Conservation (phyloP, 2,329 filamentous ascomycete species). For the Venturia nashicola region DNA sequence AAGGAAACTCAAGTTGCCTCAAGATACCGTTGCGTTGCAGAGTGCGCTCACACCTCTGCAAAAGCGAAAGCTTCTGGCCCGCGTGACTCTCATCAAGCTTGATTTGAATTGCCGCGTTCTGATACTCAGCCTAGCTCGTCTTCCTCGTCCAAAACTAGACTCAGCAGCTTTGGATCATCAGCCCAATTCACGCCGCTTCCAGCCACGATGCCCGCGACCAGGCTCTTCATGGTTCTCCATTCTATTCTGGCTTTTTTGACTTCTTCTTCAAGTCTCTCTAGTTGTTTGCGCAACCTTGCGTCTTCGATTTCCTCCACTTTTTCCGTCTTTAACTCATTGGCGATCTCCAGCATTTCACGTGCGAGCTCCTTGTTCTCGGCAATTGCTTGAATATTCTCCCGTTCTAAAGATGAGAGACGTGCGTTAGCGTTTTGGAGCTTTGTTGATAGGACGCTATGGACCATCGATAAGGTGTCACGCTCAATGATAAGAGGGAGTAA, state of each 20-base stretch:
- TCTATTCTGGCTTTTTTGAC: conserved; percentile 51
- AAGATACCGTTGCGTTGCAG: too few relatives aligned
- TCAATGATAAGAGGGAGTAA: conserved; percentile 53
- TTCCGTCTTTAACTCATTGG: conserved; percentile 41
- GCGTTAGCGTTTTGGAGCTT: neutral
- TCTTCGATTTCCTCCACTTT: conserved; percentile 44
- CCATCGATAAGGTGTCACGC: conserved; percentile 55
- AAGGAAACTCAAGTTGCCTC: neutral
- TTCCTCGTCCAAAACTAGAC: conserved; percentile 59
- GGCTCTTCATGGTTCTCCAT: conserved; percentile 65
- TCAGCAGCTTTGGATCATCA: conserved; percentile 51
- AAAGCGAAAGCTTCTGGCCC: neutral
- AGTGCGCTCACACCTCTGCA: neutral
- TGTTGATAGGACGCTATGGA: conserved; percentile 13
- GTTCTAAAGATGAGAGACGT: neutral
- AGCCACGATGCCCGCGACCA: conserved; percentile 65
- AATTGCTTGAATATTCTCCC: conserved; percentile 33
- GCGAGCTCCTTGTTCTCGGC: conserved; percentile 40
- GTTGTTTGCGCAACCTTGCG: conserved; percentile 39
- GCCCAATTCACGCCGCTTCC: conserved; percentile 79
- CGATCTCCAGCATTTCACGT: conserved; percentile 46
- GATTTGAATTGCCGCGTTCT: neutral
- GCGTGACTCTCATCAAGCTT: neutral
- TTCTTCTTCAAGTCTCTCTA: conserved; percentile 46
- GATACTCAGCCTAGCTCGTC: conserved; percentile 24